Percentiles rank a stretch among this genome's conserved stretches.
Conservation (phyloP, 345 rosid species). For the Rhizophora mangle region DNA sequence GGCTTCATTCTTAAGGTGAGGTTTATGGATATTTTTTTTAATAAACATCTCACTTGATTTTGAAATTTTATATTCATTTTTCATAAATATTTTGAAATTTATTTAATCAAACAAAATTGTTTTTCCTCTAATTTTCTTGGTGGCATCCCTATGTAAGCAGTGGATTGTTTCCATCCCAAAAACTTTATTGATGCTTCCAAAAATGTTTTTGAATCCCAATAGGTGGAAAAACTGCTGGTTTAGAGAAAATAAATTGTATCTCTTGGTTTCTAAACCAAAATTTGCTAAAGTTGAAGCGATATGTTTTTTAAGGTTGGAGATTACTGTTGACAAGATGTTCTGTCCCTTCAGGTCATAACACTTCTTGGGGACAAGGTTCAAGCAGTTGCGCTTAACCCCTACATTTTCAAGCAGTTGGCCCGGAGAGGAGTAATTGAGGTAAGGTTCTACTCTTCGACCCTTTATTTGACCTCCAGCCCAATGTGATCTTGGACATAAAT, state of each 20-base stretch:
- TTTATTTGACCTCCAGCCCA: not conserved
- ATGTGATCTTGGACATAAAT: too few species aligned
- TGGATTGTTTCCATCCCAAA: too few species aligned
- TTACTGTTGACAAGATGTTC: slow-evolving; percentile 98
- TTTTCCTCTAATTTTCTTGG: too few species aligned
- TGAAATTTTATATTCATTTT: too few species aligned
- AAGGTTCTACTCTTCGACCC: slow-evolving; percentile 10
- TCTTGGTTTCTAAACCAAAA: not conserved
- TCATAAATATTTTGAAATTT: too few species aligned
- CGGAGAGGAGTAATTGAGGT: slow-evolving; percentile 98
- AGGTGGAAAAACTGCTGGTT: not conserved
- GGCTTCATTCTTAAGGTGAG: too few species aligned
- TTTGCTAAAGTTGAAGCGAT: not conserved
- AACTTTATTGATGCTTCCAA: not conserved
- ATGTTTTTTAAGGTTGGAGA: slow-evolving; percentile 78
- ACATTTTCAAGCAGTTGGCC: slow-evolving; percentile 96
- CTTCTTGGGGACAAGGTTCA: slow-evolving; percentile 79
- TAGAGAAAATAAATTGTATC: not conserved
- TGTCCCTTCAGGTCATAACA: slow-evolving; percentile 95
- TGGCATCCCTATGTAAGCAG: too few species aligned
- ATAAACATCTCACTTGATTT: too few species aligned
- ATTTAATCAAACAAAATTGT: too few species aligned
- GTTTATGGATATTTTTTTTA: too few species aligned
- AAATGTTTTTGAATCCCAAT: not conserved
- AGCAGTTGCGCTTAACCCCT: slow-evolving; percentile 84